phyloP scores from a whole-genome alignment of 805 yeast genomes.

The Tetrapisispora phaffii region DNA sequence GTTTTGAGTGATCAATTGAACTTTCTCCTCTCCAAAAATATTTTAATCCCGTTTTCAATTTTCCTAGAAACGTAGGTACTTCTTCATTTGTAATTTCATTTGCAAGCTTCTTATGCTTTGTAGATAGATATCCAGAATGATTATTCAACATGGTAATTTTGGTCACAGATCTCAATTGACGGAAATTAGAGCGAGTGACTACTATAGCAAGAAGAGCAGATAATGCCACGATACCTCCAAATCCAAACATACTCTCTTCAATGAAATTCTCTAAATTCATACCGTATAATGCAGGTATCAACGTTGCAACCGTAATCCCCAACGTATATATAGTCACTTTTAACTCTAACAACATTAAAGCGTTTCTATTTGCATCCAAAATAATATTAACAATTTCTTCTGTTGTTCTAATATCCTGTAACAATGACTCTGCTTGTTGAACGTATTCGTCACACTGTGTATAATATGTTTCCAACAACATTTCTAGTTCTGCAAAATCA shows the following conservation, averaged over 20 bases:
- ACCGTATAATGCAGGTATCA: slow-evolving; percentile 82
- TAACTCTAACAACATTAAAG: slow-evolving; percentile 77
- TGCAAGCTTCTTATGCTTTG: slow-evolving; percentile 14
- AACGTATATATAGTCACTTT: slow-evolving; percentile 75
- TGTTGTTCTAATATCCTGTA: slow-evolving; percentile 77
- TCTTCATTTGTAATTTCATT: slow-evolving; percentile 12
- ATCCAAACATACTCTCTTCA: slow-evolving; percentile 58
- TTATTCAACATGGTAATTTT: slow-evolving; percentile 51
- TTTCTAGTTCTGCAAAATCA: slow-evolving; percentile 68
- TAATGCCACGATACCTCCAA: slow-evolving; percentile 43
- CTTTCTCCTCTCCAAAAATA: slow-evolving; percentile 16
- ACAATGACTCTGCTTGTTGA: slow-evolving; percentile 76
- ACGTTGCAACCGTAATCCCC: slow-evolving; percentile 76
- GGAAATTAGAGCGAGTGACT: slow-evolving; percentile 48
- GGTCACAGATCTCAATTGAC: slow-evolving; percentile 51
- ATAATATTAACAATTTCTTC: slow-evolving; percentile 90
- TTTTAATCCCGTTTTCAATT: slow-evolving; percentile 11
- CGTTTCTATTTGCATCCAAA: slow-evolving; percentile 81
- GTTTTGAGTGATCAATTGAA: slow-evolving; percentile 6
- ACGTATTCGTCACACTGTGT: slow-evolving; percentile 89
- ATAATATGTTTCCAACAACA: slow-evolving; percentile 80
- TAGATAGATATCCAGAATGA: slow-evolving; percentile 17
- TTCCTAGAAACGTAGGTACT: slow-evolving; percentile 17
- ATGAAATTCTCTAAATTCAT: slow-evolving; percentile 75
- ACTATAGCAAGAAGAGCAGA: slow-evolving; percentile 46